Evolutionary conservation across 495 filamentous ascomycete genomes (phyloP).

Genomic region (Aspergillus nidulans): DNA sequence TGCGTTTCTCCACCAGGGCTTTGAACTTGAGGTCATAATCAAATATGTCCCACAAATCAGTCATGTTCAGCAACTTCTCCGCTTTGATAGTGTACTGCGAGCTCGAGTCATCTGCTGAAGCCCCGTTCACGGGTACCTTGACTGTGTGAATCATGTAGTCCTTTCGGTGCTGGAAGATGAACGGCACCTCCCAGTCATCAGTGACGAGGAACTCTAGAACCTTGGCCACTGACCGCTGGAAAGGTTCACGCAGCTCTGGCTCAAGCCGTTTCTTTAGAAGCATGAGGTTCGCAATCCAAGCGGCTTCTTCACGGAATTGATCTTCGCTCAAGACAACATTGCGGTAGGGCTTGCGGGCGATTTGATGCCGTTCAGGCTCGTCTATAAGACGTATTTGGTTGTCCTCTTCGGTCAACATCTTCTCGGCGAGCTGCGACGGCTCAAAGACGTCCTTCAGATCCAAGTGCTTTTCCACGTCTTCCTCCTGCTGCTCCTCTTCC

Average conservation of each 20-base stretch:
- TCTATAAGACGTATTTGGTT: constrained; percentile 81
- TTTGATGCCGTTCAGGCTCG: constrained; percentile 90
- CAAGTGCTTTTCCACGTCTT: constrained; percentile 66
- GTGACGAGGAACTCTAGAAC: constrained; percentile 93
- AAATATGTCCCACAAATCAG: constrained; percentile 90
- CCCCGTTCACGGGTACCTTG: constrained; percentile 55
- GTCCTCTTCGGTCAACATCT: constrained; percentile 91
- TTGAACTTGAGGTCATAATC: constrained; percentile 93
- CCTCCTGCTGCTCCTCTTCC: constrained; percentile 60
- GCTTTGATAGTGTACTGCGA: constrained; percentile 70
- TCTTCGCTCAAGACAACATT: constrained; percentile 70
- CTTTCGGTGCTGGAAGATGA: constrained; percentile 95
- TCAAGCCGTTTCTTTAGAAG: constrained; percentile 76
- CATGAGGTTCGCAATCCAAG: constrained; percentile 86
- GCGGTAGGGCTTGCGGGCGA: constrained; percentile 82
- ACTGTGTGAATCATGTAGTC: constrained; percentile 94
- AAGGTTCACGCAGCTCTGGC: constrained; percentile 67
- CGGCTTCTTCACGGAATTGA: constrained; percentile 79
- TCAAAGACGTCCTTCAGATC: constrained; percentile 98
- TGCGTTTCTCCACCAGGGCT: constrained; percentile 83
- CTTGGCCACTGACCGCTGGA: constrained; percentile 81
- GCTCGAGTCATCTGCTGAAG: constrained; percentile 51
- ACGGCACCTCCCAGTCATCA: constrained; percentile 91
- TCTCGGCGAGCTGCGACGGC: constrained; percentile 86
- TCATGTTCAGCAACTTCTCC: constrained; percentile 86